phyloP scores from a whole-genome alignment of 2,329 filamentous ascomycete genomes.

The Penicillium sp. region DNA sequence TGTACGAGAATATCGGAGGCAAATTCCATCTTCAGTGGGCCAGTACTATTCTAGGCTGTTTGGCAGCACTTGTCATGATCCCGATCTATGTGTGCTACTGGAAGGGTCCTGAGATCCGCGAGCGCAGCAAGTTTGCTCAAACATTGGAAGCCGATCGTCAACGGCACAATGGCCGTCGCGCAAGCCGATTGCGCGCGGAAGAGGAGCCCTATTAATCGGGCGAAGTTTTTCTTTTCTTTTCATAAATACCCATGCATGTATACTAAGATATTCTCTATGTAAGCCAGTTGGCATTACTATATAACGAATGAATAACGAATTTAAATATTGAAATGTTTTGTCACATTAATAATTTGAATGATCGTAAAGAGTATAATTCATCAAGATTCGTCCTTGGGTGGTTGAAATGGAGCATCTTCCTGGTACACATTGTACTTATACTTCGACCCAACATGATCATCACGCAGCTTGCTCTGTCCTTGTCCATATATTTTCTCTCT shows the following conservation, averaged over 20 bases:
- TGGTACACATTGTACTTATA: slow-evolving; percentile 63
- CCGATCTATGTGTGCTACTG: slow-evolving; percentile 56
- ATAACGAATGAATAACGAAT: too few relatives aligned
- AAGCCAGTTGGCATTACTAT: too few relatives aligned
- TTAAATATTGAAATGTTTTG: too few relatives aligned
- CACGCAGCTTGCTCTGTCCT: slow-evolving; percentile 54
- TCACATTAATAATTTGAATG: neutral
- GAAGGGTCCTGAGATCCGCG: slow-evolving; percentile 52
- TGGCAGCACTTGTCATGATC: slow-evolving; percentile 50
- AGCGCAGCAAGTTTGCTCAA: slow-evolving; percentile 51
- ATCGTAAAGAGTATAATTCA: neutral
- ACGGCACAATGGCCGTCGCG: neutral
- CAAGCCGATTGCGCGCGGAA: neutral
- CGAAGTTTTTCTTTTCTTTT: too few relatives aligned
- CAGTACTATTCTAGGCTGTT: slow-evolving; percentile 49
- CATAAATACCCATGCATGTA: too few relatives aligned
- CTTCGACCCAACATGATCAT: slow-evolving; percentile 56
- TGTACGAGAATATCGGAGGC: slow-evolving; percentile 50
- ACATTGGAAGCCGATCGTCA: slow-evolving; percentile 24
- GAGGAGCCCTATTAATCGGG: neutral
- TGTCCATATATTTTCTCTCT: slow-evolving; percentile 61
- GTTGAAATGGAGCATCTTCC: slow-evolving; percentile 45
- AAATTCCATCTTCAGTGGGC: slow-evolving; percentile 50
- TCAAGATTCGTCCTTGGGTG: neutral
- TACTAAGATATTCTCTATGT: too few relatives aligned